Evolutionary conservation across 1,284 basidiomycete species (phyloP).

Genomic region (Trichosporon asahii): DNA sequence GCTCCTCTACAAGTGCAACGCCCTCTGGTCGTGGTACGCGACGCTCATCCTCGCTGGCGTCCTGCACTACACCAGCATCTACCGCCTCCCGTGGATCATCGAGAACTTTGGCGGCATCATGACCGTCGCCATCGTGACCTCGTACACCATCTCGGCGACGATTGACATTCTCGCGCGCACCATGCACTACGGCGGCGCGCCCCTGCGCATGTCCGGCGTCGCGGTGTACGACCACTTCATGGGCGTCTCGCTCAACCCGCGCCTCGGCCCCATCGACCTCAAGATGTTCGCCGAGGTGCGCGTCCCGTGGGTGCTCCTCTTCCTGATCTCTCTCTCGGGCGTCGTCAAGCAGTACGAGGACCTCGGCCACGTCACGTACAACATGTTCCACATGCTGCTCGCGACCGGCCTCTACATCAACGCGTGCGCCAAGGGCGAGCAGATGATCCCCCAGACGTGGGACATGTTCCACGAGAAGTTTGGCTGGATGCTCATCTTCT

Average conservation of each 20-base stretch:
- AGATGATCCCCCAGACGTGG: slow-evolving; percentile 99
- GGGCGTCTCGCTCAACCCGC: slow-evolving; percentile 92
- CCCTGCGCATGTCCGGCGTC: slow-evolving; percentile 89
- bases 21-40: slow-evolving; percentile 78
- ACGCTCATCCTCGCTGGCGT: slow-evolving; percentile 73
- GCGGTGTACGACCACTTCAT: slow-evolving; percentile 94
- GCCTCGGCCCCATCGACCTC: slow-evolving; percentile 87
- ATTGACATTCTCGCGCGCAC: slow-evolving; percentile 74
- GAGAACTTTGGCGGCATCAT: slow-evolving; percentile 96
- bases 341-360: slow-evolving; percentile 93
- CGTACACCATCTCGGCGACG: slow-evolving; percentile 74
- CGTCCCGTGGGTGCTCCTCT: slow-evolving; percentile 94
- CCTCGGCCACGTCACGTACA: slow-evolving; percentile 91
- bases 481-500: slow-evolving; percentile 94
- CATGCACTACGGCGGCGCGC: slow-evolving; percentile 62
- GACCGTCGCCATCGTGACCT: slow-evolving; percentile 90
- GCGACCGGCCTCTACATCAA: slow-evolving; percentile 96
- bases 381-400: slow-evolving; percentile 95
- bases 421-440: slow-evolving; percentile 89
- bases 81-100: slow-evolving; percentile 91
- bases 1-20: slow-evolving; percentile 96
- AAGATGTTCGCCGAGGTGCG: slow-evolving; percentile 99
- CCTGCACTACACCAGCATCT: slow-evolving; percentile 77
- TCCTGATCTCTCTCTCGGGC: slow-evolving; percentile 87
- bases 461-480: slow-evolving; percentile 97